phyloP scores from a whole-genome alignment of 2,329 filamentous ascomycete species.

The Sporothrix globosa region DNA sequence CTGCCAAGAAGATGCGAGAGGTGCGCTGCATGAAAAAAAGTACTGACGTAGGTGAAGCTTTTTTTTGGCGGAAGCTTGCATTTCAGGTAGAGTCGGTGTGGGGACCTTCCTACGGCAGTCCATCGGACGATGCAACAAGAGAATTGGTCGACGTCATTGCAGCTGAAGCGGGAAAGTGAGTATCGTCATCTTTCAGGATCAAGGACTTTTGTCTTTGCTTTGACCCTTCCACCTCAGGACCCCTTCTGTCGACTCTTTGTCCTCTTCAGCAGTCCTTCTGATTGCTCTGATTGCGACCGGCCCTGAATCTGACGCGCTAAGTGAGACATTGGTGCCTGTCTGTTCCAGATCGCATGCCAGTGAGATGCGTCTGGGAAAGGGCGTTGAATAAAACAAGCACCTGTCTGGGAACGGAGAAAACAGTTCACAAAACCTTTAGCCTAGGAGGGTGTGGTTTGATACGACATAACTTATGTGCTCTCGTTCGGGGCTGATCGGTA shows the following conservation, averaged over 20 bases:
- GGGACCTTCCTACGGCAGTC: neutral
- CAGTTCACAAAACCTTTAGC: neutral
- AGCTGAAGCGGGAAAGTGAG: neutral
- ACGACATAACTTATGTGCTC: too few species aligned
- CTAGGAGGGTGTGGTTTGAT: neutral
- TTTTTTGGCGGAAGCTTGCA: neutral
- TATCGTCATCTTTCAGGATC: conserved; percentile 7
- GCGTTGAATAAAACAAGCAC: neutral
- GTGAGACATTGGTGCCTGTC: neutral
- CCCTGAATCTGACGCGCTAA: conserved; percentile 5
- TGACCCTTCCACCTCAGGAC: too few species aligned
- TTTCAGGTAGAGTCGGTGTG: too few species aligned
- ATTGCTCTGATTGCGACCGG: neutral
- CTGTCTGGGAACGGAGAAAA: too few species aligned
- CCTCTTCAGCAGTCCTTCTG: neutral
- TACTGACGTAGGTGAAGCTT: conserved; percentile 14
- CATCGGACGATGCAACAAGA: too few species aligned
- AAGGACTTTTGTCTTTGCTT: neutral
- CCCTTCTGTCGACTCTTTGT: neutral
- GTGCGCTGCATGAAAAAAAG: neutral
- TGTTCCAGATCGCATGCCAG: conserved; percentile 21
- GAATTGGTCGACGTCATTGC: conserved; percentile 7
- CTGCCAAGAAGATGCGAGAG: neutral
- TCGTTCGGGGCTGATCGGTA: neutral
- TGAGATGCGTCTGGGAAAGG: neutral